phyloP scores from a whole-genome alignment of 208 protist species.

The Leishmania guyanensis region DNA sequence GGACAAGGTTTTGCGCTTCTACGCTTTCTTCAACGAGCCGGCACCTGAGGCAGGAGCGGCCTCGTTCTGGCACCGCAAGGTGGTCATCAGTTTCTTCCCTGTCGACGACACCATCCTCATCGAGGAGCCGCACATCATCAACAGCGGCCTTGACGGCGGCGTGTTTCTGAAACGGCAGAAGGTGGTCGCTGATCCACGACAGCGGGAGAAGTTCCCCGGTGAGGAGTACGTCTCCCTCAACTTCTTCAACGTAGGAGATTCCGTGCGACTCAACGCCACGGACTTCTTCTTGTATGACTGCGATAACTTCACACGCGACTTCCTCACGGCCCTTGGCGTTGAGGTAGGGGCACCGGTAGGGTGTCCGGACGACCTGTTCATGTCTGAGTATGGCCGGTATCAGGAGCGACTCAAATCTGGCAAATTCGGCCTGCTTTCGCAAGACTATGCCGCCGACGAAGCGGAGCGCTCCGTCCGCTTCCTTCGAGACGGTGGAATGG shows the following conservation, averaged over 20 bases:
- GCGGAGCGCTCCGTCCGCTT: slow-evolving; percentile 80
- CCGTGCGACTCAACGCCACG: slow-evolving; percentile 90
- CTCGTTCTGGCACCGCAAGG: slow-evolving; percentile 88
- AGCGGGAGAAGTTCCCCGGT: slow-evolving; percentile 79
- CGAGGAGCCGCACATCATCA: slow-evolving; percentile 89
- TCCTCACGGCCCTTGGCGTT: slow-evolving; percentile 83
- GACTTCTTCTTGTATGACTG: slow-evolving; percentile 95
- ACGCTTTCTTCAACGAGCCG: slow-evolving; percentile 95
- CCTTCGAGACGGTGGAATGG: slow-evolving; percentile 93
- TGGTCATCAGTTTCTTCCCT: slow-evolving; percentile 93
- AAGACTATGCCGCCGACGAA: slow-evolving; percentile 70
- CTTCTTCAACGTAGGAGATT: slow-evolving; percentile 92
- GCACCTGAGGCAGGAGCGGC: slow-evolving; percentile 89
- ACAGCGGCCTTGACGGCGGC: slow-evolving; percentile 95
- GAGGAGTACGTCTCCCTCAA: slow-evolving; percentile 87
- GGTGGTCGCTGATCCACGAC: slow-evolving; percentile 73
- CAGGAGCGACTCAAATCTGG: slow-evolving; percentile 54
- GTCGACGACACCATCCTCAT: slow-evolving; percentile 95
- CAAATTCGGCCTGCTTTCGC: slow-evolving; percentile 68
- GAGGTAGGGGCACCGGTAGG: slow-evolving; percentile 50
- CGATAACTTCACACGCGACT: slow-evolving; percentile 93
- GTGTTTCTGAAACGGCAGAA: slow-evolving; percentile 91
- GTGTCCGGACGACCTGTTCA: slow-evolving; percentile 78
- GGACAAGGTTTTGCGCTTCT: slow-evolving; percentile 96
- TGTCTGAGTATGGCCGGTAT: slow-evolving; percentile 52